These are phyloP conservation scores for Cymbopogon citratus DNA, from an alignment of 176 grass and related monocot species.

Conservation along the genomic window DNA sequence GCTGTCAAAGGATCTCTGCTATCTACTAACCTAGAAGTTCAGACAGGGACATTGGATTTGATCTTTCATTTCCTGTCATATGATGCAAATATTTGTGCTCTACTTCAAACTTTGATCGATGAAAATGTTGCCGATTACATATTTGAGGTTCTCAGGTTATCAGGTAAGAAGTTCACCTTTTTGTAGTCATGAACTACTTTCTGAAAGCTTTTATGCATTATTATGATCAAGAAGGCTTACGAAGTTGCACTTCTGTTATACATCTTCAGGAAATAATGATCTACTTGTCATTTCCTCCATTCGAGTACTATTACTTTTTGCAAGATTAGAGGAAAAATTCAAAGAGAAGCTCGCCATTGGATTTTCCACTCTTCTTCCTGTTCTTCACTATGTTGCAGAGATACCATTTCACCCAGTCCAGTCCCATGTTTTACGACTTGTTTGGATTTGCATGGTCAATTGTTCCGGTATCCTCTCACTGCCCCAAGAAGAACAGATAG, in stretches of 20 bases:
- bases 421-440: constrained; percentile 62
- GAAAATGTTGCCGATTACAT: constrained; percentile 89
- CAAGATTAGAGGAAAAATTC: constrained; percentile 61
- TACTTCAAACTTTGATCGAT: constrained; percentile 69
- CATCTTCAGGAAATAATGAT: constrained; percentile 83
- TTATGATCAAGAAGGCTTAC: constrained; percentile 22
- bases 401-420: constrained; percentile 90
- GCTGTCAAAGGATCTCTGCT: constrained; percentile 89
- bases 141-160: constrained; percentile 82
- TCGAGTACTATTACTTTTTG: constrained; percentile 66
- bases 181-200: constrained; percentile 6
- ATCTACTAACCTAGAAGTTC: constrained; percentile 75
- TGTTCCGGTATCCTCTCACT: constrained; percentile 66
- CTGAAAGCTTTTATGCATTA: constrained; percentile 6
- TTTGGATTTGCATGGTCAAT: constrained; percentile 58
- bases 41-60: constrained; percentile 73
- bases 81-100: constrained; percentile 38
- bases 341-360: constrained; percentile 74
- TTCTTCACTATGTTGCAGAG: constrained; percentile 76
- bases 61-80: constrained; percentile 81
- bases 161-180: constrained; percentile 48
- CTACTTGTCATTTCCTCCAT: constrained; percentile 56
- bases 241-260: constrained; percentile 16
- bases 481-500: constrained; percentile 71
- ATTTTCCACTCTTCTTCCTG: constrained; percentile 72